Conservation (phyloP, 495 filamentous ascomycete genomes). For the Aspergillus kassunensis region DNA sequence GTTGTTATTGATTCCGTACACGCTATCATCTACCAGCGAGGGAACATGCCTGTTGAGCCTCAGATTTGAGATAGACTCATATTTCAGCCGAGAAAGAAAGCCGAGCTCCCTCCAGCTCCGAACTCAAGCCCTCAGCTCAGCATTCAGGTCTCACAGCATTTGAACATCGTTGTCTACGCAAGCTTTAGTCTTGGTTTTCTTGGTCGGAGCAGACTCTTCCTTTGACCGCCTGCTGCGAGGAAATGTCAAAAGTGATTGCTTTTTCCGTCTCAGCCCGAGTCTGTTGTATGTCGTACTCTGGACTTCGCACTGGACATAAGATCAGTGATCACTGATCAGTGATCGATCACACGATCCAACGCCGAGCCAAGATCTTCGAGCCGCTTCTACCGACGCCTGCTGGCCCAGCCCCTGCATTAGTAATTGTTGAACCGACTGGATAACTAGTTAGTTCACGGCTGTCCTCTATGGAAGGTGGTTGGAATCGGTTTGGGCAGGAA, state of each 20-base stretch:
- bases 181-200: background rate
- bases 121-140: too few species aligned
- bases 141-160: too few species aligned
- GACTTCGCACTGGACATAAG: too few species aligned
- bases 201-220: slow-evolving; percentile 6
- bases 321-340: too few species aligned
- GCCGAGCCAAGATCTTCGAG: background rate
- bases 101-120: too few species aligned
- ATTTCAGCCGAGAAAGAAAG: background rate
- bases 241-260: background rate
- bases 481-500: background rate
- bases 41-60: too few species aligned
- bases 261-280: background rate
- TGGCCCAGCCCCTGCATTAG: background rate
- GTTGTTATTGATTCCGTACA: too few species aligned
- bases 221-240: slow-evolving; percentile 1
- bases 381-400: background rate
- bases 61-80: background rate
- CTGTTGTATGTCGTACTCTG: background rate
- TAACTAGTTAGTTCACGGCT: too few species aligned
- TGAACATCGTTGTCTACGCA: too few species aligned
- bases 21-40: too few species aligned
- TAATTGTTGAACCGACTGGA: background rate
- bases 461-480: too few species aligned
- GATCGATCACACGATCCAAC: background rate